Evolutionary conservation across 257 asterid genomes (phyloP).

Genomic region (Striga asiatica): DNA sequence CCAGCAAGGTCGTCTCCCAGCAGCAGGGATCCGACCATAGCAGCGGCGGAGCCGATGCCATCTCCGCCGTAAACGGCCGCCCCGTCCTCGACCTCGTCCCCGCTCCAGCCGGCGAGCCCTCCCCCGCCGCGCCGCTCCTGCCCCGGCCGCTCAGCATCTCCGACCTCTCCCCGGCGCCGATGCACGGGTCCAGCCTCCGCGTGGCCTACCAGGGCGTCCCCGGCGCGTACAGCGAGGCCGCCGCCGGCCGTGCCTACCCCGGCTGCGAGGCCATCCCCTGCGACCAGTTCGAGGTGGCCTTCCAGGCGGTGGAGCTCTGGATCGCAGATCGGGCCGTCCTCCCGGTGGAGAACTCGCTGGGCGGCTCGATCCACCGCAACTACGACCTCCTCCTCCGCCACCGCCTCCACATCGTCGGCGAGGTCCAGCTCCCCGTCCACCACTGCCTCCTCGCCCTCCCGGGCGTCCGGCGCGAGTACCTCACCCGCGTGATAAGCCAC

Average conservation of each 20-base stretch:
- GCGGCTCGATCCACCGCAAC: slow-evolving; percentile 93
- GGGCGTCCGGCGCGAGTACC: slow-evolving; percentile 49
- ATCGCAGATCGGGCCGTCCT: slow-evolving; percentile 92
- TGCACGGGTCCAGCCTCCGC: slow-evolving; percentile 77
- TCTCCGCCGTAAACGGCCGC: slow-evolving; percentile 64
- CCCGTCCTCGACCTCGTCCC: slow-evolving; percentile 56
- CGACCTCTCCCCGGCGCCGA: slow-evolving; percentile 75
- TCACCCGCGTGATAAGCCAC: slow-evolving; percentile 73
- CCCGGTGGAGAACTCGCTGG: slow-evolving; percentile 89
- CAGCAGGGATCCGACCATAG: slow-evolving; percentile 56
- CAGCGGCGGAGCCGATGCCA: slow-evolving; percentile 37
- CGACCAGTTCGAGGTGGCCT: slow-evolving; percentile 91
- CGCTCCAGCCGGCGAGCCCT: slow-evolving; percentile 26
- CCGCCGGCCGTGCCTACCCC: slow-evolving; percentile 91
- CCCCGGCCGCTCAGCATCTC: slow-evolving; percentile 66
- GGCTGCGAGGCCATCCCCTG: slow-evolving; percentile 90
- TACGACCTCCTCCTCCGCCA: slow-evolving; percentile 97
- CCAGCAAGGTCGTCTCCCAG: slow-evolving; percentile 76
- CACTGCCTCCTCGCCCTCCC: slow-evolving; percentile 86
- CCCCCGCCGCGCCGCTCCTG: slow-evolving; percentile 16
- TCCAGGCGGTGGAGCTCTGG: slow-evolving; percentile 97
- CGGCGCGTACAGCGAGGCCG: slow-evolving; percentile 96
- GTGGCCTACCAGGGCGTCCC: slow-evolving; percentile 96
- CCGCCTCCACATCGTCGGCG: slow-evolving; percentile 96
- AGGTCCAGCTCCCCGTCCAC: slow-evolving; percentile 79